These are phyloP conservation scores for Heterobasidion annosum DNA, from an alignment of 1,284 basidiomycete genomes.

Conservation along the genomic window DNA sequence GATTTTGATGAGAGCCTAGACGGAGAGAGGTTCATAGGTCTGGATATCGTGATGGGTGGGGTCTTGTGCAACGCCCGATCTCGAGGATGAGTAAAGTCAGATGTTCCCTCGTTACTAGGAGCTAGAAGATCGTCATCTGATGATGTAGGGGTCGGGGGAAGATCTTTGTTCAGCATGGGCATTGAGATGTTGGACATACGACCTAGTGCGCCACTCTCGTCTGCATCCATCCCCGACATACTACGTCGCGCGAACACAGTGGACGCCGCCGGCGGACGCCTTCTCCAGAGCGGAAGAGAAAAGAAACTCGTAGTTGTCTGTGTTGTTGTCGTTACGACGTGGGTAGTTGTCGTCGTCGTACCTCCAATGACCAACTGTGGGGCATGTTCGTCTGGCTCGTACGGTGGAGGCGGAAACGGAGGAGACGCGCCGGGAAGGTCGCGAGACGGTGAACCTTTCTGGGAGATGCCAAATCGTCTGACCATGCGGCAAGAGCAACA, in stretches of 20 bases:
- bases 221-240: conserved; percentile 11
- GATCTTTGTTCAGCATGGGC: conserved; percentile 47
- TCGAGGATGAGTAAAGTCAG: neutral
- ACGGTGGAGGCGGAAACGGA: conserved; percentile 32
- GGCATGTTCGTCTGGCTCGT: conserved; percentile 24
- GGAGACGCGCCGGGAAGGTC: conserved; percentile 15
- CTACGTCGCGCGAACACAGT: conserved; percentile 11
- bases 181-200: conserved; percentile 12
- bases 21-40: conserved; percentile 7
- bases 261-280: conserved; percentile 28
- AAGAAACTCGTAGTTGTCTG: conserved; percentile 51
- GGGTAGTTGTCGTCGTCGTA: conserved; percentile 20
- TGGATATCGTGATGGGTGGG: neutral
- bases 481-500: conserved; percentile 23
- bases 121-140: conserved; percentile 7
- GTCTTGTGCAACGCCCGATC: neutral
- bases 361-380: conserved; percentile 19
- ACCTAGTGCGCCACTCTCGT: conserved; percentile 19
- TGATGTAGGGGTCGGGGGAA: conserved; percentile 51
- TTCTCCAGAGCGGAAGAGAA: conserved; percentile 57
- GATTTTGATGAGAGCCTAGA: conserved; percentile 7
- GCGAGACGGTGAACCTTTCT: conserved; percentile 18
- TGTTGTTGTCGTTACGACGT: conserved; percentile 42
- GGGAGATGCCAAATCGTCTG: conserved; percentile 21
- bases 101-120: neutral